phyloP scores from a whole-genome alignment of 768 basidiomycete genomes.

The Russula foetens region DNA sequence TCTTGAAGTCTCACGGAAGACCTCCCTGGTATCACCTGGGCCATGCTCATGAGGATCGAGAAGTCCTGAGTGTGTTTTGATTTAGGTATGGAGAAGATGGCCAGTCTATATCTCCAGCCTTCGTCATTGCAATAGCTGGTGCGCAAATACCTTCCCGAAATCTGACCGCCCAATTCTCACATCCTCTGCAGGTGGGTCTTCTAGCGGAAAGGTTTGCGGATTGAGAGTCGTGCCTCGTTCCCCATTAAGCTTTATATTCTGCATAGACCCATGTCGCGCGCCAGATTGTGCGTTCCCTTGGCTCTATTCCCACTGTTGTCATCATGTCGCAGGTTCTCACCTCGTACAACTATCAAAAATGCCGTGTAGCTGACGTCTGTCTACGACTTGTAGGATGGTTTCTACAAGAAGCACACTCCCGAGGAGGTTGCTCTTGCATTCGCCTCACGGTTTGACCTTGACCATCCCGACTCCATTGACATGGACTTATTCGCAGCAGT shows the following conservation, averaged over 20 bases:
- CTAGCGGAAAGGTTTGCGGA: constrained; percentile 67
- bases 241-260: constrained; percentile 3
- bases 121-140: constrained; percentile 83
- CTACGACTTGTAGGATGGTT: constrained; percentile 64
- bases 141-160: background rate
- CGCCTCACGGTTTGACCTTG: constrained; percentile 73
- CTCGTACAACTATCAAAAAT: background rate
- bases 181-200: constrained; percentile 52
- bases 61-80: constrained; percentile 8
- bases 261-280: constrained; percentile 76
- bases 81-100: constrained; percentile 76
- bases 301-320: constrained; percentile 81
- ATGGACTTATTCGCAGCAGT: constrained; percentile 79
- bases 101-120: constrained; percentile 58
- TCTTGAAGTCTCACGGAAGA: constrained; percentile 77
- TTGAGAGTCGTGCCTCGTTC: background rate
- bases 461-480: constrained; percentile 91
- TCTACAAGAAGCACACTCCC: constrained; percentile 74
- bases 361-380: background rate
- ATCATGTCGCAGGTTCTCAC: constrained; percentile 74
- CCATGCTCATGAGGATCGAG: background rate
- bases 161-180: background rate
- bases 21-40: constrained; percentile 58
- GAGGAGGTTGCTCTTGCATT: constrained; percentile 83
- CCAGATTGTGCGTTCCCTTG: constrained; percentile 70